Evolutionary conservation across 2,329 filamentous ascomycete species (phyloP).

Genomic region (Aureobasidium namibiae): DNA sequence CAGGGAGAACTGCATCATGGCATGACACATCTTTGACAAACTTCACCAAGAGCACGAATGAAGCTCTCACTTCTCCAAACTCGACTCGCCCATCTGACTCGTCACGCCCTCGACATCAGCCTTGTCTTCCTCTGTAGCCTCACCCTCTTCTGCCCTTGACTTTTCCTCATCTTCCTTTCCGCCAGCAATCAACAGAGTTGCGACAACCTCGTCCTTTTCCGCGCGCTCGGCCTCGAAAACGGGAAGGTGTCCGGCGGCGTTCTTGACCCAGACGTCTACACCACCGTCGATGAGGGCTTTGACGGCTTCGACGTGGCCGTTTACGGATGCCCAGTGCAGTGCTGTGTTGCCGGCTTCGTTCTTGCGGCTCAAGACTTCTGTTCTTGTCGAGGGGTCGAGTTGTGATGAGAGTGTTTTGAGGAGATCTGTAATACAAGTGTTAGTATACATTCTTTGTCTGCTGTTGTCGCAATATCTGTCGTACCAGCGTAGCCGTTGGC

Average conservation of each 20-base stretch:
- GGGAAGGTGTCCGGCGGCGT: conserved; percentile 68
- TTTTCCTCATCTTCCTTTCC: conserved; percentile 31
- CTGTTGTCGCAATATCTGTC: background rate
- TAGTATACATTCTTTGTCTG: background rate
- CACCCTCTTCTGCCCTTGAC: conserved; percentile 14
- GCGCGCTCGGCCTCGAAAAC: conserved; percentile 44
- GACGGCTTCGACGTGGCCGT: conserved; percentile 75
- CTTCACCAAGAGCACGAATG: no score
- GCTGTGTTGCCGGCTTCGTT: conserved; percentile 86
- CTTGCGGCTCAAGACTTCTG: conserved; percentile 53
- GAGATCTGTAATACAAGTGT: conserved; percentile 13
- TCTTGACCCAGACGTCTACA: conserved; percentile 69
- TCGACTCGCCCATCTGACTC: conserved; percentile 3
- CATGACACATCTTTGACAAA: no score
- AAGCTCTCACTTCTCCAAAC: background rate
- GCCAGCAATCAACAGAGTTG: conserved; percentile 39
- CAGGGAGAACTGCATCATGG: no score
- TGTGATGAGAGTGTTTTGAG: conserved; percentile 12
- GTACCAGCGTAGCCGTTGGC: conserved; percentile 79
- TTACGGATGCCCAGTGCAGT: conserved; percentile 87
- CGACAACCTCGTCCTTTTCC: conserved; percentile 41
- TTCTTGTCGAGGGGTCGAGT: conserved; percentile 15
- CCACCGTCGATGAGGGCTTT: conserved; percentile 68
- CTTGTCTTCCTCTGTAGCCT: conserved; percentile 10
- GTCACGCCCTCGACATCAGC: conserved; percentile 9